These are phyloP conservation scores for Curvularia sp. DNA, from an alignment of 2,329 filamentous ascomycete genomes.

Conservation along the genomic window DNA sequence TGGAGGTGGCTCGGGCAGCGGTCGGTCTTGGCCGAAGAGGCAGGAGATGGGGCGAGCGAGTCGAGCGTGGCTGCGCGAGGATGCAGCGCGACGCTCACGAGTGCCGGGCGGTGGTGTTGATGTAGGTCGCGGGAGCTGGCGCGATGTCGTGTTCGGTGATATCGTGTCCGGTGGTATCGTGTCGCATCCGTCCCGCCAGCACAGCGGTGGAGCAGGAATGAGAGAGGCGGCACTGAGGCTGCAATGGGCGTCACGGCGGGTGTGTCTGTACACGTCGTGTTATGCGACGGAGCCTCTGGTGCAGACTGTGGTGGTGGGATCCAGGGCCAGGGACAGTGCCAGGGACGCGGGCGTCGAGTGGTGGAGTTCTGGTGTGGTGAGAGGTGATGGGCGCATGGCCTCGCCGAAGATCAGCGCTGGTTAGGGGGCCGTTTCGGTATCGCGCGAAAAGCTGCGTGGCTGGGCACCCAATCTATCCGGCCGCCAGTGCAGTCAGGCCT, in stretches of 20 bases:
- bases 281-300: constrained; percentile 40
- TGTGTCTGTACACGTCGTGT: constrained; percentile 31
- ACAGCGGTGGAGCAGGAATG: constrained; percentile 30
- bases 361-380: constrained; percentile 35
- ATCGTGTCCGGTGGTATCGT: constrained; percentile 38
- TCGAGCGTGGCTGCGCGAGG: constrained; percentile 23
- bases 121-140: constrained; percentile 31
- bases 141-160: constrained; percentile 34
- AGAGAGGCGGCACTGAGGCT: constrained; percentile 24
- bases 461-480: constrained; percentile 28
- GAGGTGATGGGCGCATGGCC: constrained; percentile 36
- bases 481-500: constrained; percentile 10
- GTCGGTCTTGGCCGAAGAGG: constrained; percentile 38
- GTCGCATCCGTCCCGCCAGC: constrained; percentile 47
- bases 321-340: constrained; percentile 35
- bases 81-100: constrained; percentile 35
- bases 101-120: constrained; percentile 19
- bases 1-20: constrained; percentile 26
- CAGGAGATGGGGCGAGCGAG: constrained; percentile 29
- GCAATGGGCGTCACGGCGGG: constrained; percentile 33
- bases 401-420: constrained; percentile 30
- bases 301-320: constrained; percentile 29
- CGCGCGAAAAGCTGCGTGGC: constrained; percentile 33
- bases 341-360: constrained; percentile 35
- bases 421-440: constrained; percentile 34